Evolutionary conservation across 371 early-diverging fungal genomes (phyloP).

Genomic region (Fennellomyces sp.): DNA sequence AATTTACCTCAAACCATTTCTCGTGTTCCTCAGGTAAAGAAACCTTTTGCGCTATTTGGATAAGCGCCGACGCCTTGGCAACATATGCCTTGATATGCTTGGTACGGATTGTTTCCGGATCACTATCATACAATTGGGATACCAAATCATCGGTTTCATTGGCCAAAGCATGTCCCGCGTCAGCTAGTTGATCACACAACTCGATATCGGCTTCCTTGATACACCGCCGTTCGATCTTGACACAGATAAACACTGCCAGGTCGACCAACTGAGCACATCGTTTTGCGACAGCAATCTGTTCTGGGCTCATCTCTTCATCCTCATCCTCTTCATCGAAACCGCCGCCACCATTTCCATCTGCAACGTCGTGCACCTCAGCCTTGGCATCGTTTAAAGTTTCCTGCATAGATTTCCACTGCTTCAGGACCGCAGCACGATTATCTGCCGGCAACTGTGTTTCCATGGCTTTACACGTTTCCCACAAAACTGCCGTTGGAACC

Average conservation of each 20-base stretch:
- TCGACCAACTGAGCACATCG: conserved; percentile 37
- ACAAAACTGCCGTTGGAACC: conserved; percentile 46
- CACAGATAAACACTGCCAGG: conserved; percentile 32
- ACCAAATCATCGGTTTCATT: conserved; percentile 46
- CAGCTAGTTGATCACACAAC: conserved; percentile 30
- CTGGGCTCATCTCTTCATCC: conserved; percentile 33
- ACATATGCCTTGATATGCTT: conserved; percentile 14
- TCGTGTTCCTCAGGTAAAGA: conserved; percentile 33
- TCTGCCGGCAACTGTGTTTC: conserved; percentile 21
- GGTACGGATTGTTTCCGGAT: conserved; percentile 22
- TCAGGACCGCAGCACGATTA: conserved; percentile 36
- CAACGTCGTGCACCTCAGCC: conserved; percentile 36
- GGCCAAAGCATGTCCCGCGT: conserved; percentile 19
- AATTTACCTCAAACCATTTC: conserved; percentile 45
- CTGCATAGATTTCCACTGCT: conserved; percentile 19
- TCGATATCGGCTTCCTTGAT: conserved; percentile 20
- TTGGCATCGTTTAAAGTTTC: conserved; percentile 38
- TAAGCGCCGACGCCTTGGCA: conserved; percentile 17
- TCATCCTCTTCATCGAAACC: conserved; percentile 47
- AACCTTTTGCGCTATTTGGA: conserved; percentile 30
- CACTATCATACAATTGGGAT: conserved; percentile 48
- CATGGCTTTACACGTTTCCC: conserved; percentile 43
- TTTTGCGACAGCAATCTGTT: conserved; percentile 27
- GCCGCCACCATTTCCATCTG: conserved; percentile 40
- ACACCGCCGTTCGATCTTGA: conserved; percentile 43